Evolutionary conservation across 2,329 filamentous ascomycete species (phyloP), one percentile per base, ranked within the genome.

Genomic region (Geosmithia morbida): DNA sequence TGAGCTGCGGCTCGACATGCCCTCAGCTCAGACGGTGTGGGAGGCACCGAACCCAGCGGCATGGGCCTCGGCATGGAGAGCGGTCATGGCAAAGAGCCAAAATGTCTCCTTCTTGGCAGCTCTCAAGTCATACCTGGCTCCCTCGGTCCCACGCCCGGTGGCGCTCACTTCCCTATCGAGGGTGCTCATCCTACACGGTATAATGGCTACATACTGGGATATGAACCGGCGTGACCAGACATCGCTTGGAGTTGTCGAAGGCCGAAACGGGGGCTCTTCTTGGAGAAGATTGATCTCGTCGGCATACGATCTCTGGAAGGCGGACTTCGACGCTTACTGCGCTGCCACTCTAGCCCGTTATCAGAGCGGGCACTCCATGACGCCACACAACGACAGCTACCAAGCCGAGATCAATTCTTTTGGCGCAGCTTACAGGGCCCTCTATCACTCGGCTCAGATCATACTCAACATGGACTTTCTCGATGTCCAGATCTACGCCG

Each of bases 181-280:
- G 0, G 59, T 76, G 0, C 59, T 81, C 1, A 58, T 81, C 1
- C 62, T 81, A 0, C 77, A 81, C 44, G 78, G 77, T 0, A 59
- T 81, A 1, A 80, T 82, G 76, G 78, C 75, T 0, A 67, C 81
- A 2, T 70, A 71, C 2, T 79, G 77, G 67, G 77, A 81, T 49
- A 72, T 82, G 63, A 72, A 75, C 46, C 65, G 78, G 1, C 65
- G 78, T 7, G 78, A 81, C 48, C 77, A 81, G 53, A 81, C 77
- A 0, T 72, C 74, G 0, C 66, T 81, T 0, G 73, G 74, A 0
- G 62, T 67, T 14, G 56, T 62, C 13, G 49, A 53, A 3, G 49
- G 53, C 7, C 49, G 41, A 20, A 47, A 37, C 3, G 33, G 37
- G 16, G 33, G 33, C 14, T 22, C 39, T 16, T 52, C 51, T 6